Evolutionary conservation across 2,329 filamentous ascomycete species (phyloP), one percentile per base, ranked within the genome.

Genomic region (Cytospora piceicola): DNA sequence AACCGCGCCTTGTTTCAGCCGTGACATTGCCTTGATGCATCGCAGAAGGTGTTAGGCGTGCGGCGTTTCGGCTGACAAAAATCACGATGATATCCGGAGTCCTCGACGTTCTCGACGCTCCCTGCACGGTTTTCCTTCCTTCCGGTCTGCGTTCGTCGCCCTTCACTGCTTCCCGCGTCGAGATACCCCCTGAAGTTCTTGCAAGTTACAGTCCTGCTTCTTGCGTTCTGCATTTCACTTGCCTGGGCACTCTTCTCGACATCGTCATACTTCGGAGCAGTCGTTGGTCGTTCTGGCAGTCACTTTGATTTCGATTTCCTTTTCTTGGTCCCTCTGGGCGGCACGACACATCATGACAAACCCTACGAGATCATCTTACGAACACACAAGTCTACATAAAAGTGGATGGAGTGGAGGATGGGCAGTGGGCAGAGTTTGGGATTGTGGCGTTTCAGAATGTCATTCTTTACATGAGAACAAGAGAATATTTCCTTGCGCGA

Each of bases 1-100:
- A 68, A 60, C 58, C 58, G 36, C 59, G 52, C 54, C 42, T 56
- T 58, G 63, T 54, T 66, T 58, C 64, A 58, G 54, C 59, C 66
- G 59, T 68, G 63, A 65, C 66, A 63, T 61, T 65, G 66, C 66
- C 66, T 66, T 67, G 61, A 62, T 68, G 66, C 66, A 68, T 68
- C 66, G 60, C 61, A 68, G 63, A 57, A 66, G 66, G 66, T 62
- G 66, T 68, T 68, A 65, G 66, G 66, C 66, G 66, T 65, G 63
- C 64, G 59, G 66, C 61, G 64, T 65, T 68, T 58, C 63, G 66
- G 66, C 66, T 63, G 61, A 68, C 59, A 65, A 67, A 66, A 67
- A 67, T 67, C 62, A 58, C 61, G 59, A 66, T 61, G 66, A 68
- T 65, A 66, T 65, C 64, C 66, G 60, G 60, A 66, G 62, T 54